Conservation (phyloP, 2,329 filamentous ascomycete species). For the Phoma sp. region DNA sequence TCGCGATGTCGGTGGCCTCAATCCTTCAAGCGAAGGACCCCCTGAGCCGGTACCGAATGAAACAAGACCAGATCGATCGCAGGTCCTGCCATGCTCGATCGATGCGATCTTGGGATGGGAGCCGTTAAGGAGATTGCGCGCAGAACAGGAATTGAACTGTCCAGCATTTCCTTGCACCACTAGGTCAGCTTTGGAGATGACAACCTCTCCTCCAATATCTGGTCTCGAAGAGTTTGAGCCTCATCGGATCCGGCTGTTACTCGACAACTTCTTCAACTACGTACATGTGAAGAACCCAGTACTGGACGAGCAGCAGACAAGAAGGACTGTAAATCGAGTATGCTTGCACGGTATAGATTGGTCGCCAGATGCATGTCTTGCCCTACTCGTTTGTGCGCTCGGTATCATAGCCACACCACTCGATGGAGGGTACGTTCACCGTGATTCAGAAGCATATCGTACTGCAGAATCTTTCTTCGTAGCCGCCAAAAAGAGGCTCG, state of each 20-base stretch:
- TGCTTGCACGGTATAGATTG: slow-evolving; percentile 18
- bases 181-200: background rate
- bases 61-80: background rate
- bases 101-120: slow-evolving; percentile 3
- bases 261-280: slow-evolving; percentile 10
- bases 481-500: slow-evolving; percentile 8
- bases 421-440: background rate
- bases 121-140: background rate
- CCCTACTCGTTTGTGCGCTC: slow-evolving; percentile 17
- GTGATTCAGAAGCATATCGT: slow-evolving; percentile 12
- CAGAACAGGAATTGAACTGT: background rate
- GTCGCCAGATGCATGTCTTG: slow-evolving; percentile 17
- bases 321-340: slow-evolving; percentile 7
- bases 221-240: slow-evolving; percentile 3
- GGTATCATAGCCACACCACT: slow-evolving; percentile 16
- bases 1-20: background rate
- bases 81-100: slow-evolving; percentile 5
- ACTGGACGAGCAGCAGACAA: slow-evolving; percentile 5
- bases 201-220: slow-evolving; percentile 1
- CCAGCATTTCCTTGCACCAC: slow-evolving; percentile 3
- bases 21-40: background rate
- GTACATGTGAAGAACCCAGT: slow-evolving; percentile 16
- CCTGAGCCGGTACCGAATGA: background rate
- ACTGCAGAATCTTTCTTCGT: slow-evolving; percentile 9
- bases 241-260: slow-evolving; percentile 1